Conservation (phyloP, 257 asterid genomes). For the Capsicum baccatum region DNA sequence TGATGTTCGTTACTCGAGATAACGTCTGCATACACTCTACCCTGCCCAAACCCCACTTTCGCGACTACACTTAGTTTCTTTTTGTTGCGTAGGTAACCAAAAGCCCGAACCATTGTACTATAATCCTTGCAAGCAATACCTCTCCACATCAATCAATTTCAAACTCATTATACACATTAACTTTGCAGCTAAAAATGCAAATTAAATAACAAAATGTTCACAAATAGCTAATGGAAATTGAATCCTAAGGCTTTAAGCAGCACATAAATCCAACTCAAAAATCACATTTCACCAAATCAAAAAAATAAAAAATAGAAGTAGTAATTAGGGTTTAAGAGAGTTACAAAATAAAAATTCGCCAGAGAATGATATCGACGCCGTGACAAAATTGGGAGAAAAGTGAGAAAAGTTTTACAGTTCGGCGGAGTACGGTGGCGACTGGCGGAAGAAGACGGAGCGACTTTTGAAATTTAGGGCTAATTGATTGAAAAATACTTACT, state of each 20-base stretch:
- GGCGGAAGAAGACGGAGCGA: not conserved
- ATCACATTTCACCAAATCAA: not conserved
- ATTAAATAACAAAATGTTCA: not conserved
- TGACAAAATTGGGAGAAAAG: not conserved
- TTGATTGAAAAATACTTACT: not conserved
- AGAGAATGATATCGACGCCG: not conserved
- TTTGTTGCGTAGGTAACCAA: too few relatives aligned
- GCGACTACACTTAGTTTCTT: too few relatives aligned
- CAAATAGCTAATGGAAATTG: not conserved
- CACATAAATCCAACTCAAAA: not conserved
- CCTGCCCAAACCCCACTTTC: too few relatives aligned
- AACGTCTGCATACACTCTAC: too few relatives aligned
- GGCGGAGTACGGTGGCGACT: not conserved
- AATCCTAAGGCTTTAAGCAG: not conserved
- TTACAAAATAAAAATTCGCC: not conserved
- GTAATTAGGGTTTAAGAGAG: not conserved
- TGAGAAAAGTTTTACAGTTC: not conserved
- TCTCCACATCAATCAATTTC: too few relatives aligned
- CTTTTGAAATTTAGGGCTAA: not conserved
- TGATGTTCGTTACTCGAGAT: too few relatives aligned
- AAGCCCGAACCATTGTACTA: too few relatives aligned
- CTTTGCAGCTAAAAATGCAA: too few relatives aligned
- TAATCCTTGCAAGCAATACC: too few relatives aligned
- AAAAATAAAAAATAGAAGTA: not conserved
- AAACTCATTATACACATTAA: too few relatives aligned